phyloP scores from a whole-genome alignment of 345 rosid species.

The Iberis pinnata region DNA sequence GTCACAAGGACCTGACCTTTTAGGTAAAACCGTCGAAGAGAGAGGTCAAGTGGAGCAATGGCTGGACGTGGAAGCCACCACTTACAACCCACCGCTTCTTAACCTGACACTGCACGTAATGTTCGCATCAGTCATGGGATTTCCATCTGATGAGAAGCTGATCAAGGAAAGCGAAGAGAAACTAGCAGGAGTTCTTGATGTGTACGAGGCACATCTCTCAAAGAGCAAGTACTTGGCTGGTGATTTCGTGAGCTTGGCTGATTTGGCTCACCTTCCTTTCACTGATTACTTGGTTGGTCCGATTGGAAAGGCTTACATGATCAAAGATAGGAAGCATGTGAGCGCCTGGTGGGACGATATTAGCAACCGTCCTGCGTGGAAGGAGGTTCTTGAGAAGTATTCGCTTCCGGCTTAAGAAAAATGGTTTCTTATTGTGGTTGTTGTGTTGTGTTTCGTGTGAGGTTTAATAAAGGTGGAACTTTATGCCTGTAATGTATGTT shows the following conservation, averaged over 20 bases:
- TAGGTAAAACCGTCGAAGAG: slow-evolving; percentile 30
- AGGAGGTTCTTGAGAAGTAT: slow-evolving; percentile 37
- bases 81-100: slow-evolving; percentile 45
- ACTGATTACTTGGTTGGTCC: slow-evolving; percentile 54
- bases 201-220: slow-evolving; percentile 55
- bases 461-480: slow-evolving; percentile 21
- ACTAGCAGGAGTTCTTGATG: slow-evolving; percentile 44
- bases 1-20: slow-evolving; percentile 36
- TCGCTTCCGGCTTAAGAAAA: slow-evolving; percentile 18
- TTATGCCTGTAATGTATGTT: no score
- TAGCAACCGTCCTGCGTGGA: slow-evolving; percentile 58
- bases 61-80: slow-evolving; percentile 56
- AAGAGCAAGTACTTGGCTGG: slow-evolving; percentile 62
- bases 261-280: slow-evolving; percentile 56
- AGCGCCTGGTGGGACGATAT: slow-evolving; percentile 64
- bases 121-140: slow-evolving; percentile 39
- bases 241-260: slow-evolving; percentile 62
- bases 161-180: slow-evolving; percentile 57
- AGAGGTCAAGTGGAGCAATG: slow-evolving; percentile 61
- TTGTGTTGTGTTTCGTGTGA: slow-evolving; percentile 10
- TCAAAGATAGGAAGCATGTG: slow-evolving; percentile 48
- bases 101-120: slow-evolving; percentile 36
- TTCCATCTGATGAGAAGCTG: slow-evolving; percentile 36
- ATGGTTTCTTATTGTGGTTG: background rate
- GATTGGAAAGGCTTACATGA: slow-evolving; percentile 43